phyloP scores from a whole-genome alignment of 1,284 basidiomycete species.

The Psilocybe mexicana region DNA sequence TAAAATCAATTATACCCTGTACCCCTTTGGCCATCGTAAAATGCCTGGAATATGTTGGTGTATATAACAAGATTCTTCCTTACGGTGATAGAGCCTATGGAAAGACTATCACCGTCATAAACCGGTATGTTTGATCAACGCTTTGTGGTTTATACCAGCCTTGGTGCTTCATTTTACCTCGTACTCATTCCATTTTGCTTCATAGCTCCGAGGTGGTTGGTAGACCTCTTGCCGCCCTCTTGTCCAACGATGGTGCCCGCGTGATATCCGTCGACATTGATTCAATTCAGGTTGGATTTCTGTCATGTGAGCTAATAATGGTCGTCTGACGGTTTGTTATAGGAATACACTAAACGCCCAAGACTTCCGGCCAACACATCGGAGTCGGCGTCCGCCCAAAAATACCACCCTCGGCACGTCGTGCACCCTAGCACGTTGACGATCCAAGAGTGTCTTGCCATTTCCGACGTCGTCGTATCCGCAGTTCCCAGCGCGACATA shows the following conservation, averaged over 20 bases:
- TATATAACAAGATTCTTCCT: conserved; percentile 89
- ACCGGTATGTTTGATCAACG: conserved; percentile 57
- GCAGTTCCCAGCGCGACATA: conserved; percentile 88
- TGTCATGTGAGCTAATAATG: background rate
- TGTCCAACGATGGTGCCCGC: conserved; percentile 94
- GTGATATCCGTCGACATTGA: conserved; percentile 96
- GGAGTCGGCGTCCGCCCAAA: conserved; percentile 34
- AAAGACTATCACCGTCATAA: conserved; percentile 92
- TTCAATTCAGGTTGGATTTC: conserved; percentile 70
- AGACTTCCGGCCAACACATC: conserved; percentile 37
- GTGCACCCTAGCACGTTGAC: conserved; percentile 67
- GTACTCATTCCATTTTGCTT: background rate
- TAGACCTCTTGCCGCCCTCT: conserved; percentile 88
- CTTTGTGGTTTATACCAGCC: background rate
- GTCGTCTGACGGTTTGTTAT: background rate
- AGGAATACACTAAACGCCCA: conserved; percentile 92
- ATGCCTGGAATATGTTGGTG: conserved; percentile 86
- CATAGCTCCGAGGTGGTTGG: conserved; percentile 94
- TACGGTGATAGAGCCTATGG: conserved; percentile 97
- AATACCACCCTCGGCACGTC: conserved; percentile 84
- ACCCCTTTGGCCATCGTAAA: conserved; percentile 97
- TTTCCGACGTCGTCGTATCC: conserved; percentile 89
- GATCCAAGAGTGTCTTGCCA: conserved; percentile 75
- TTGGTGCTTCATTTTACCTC: background rate
- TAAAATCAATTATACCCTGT: conserved; percentile 95